phyloP scores from a whole-genome alignment of 768 basidiomycete species.

The Leccinum imitatum region DNA sequence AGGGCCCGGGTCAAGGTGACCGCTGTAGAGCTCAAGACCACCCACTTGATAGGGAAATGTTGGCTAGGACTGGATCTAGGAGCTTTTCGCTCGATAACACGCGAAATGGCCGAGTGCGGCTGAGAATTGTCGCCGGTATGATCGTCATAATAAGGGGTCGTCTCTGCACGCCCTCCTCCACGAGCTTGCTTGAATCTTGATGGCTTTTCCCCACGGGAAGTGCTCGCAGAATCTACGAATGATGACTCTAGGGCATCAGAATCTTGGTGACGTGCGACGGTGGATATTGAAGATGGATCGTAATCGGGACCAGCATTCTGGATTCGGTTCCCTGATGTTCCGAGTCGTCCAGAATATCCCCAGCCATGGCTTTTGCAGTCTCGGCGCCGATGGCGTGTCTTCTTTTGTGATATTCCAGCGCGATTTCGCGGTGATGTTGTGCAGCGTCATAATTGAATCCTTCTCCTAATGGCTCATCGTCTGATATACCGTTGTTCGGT shows the following conservation, averaged over 20 bases:
- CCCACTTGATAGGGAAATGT: slow-evolving; percentile 15
- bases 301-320: slow-evolving; percentile 56
- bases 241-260: not conserved
- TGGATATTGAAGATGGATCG: slow-evolving; percentile 6
- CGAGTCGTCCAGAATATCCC: slow-evolving; percentile 43
- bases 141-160: slow-evolving; percentile 23
- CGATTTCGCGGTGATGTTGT: slow-evolving; percentile 72
- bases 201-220: slow-evolving; percentile 32
- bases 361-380: slow-evolving; percentile 50
- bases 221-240: not conserved
- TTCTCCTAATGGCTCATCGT: slow-evolving; percentile 45
- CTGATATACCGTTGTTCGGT: slow-evolving; percentile 28
- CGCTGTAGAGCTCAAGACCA: too few species aligned
- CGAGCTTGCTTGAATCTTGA: slow-evolving; percentile 48
- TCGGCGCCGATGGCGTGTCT: slow-evolving; percentile 55
- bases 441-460: slow-evolving; percentile 60
- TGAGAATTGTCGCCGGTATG: slow-evolving; percentile 31
- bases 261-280: not conserved
- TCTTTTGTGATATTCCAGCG: slow-evolving; percentile 69
- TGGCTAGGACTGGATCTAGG: slow-evolving; percentile 9
- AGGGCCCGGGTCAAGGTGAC: too few species aligned
- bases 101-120: slow-evolving; percentile 33
- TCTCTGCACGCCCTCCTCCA: slow-evolving; percentile 1
- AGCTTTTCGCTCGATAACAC: slow-evolving; percentile 27
- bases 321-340: slow-evolving; percentile 47